Base-by-base conservation (phyloP, 2,329 filamentous ascomycete genomes). In the Sphaerulina vaccinii region DNA sequence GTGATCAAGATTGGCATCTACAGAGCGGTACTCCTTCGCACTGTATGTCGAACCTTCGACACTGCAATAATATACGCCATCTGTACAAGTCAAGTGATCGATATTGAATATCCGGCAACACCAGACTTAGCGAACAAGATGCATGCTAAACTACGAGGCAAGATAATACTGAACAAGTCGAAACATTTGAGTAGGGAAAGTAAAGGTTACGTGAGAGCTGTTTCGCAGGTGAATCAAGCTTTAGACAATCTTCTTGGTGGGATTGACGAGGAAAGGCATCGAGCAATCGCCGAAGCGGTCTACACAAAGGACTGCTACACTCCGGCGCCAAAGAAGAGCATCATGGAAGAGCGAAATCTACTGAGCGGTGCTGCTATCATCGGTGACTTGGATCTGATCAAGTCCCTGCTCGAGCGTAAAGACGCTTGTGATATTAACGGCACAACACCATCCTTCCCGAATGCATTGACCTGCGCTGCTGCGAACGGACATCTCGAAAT, bases 1-100 rank as follows among this genome's bases (percentile, higher is more conserved):
- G 36, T 49, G 8, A 24, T 52, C 19, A 18, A 19, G 18, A 48
- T 52, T 11, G 44, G 44, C 21, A 49, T 52, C 29, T 35, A 40
- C 11, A 52, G 43, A 40, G 50, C 50, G 3, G 43, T 52, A 10
- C 32, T 42, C 2, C 15, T 47, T 3, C 42, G 43, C 22, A 36
- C 43, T 3, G 50, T 52, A 18, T 40, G 27, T n/a, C 35, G 29
- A 42, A 21, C n/a, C 10, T 52, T 52, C 24, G 35, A 52, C 43
- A 18, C 23, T 5, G 36, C 50, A 5, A 47, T 52, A 3, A 15
- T 52, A 19, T 36, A 52, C 29, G 43, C 50, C 19, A 48, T 52
- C 8, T 52, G 50, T 18, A 23, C 37, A 11, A 35, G 33, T 19
- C 42, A 52, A 36, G 43, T 48, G 6, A 27, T 52, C 29, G 36